Evolutionary conservation across 1,284 basidiomycete genomes (phyloP), one percentile per base, ranked within the genome.

Genomic region (Pisolithus thermaeus): DNA sequence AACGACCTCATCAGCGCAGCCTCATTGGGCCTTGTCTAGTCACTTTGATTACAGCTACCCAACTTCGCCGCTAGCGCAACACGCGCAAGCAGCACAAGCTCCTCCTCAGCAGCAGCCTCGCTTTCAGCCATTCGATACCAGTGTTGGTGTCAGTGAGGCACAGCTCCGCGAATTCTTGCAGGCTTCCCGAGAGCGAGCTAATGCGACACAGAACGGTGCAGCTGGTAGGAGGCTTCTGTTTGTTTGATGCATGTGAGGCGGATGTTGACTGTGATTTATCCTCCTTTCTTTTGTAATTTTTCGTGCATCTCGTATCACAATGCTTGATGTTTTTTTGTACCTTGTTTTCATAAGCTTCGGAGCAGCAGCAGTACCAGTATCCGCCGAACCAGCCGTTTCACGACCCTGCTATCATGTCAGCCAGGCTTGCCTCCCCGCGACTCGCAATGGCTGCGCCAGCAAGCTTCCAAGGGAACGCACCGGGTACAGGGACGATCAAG

Each of bases 361-460:
- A 69, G 53, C 59, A 62, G 66, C 70, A 65, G 43, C 62, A 64
- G 50, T 73, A 70, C 59, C 68, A 68, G 43, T 73, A 72, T 56
- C 58, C 66, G 55, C 57, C 67, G 41, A 62, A 58, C 49, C 75
- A 76, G 51, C 76, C 76, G 32, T 90, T 88, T 67, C 75, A 73
- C 56, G 87, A 90, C 61, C 87, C 88, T 46, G 87, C 88, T 16
- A 90, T 90, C 52, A 89, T 90, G 86, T 85, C 87, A 42, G 84
- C 84, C 30, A 77, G 81, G 55, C 76, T 87, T 63, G 70, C 75
- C 7, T 71, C 77, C 20, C 70, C 75, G 5, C 56, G 64, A 7
- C 55, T 64, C 25, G 50, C 58, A 7, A 49, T 52, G 22, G 50
- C 46, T 7, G 43, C 50, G 27, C 44, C 56, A 28, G 50, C 51